phyloP scores from a whole-genome alignment of 1,284 basidiomycete genomes.

The Moesziomyces parantarcticus region DNA sequence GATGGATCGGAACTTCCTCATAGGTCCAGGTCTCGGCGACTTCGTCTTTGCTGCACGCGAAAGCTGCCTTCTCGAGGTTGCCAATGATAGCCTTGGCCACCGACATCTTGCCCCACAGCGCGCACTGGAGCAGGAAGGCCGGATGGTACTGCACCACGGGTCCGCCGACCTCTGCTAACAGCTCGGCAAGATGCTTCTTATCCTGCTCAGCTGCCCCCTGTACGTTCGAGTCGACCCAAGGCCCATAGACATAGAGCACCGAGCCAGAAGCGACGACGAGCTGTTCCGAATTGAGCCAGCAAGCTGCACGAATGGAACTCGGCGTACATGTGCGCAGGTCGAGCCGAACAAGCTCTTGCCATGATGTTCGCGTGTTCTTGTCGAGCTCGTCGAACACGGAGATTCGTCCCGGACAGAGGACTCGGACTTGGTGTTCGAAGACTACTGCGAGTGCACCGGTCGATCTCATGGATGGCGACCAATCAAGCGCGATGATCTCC shows the following conservation, averaged over 20 bases:
- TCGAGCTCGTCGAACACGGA: neutral
- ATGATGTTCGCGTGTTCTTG: neutral
- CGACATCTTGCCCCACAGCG: conserved; percentile 38
- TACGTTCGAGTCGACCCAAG: conserved; percentile 9
- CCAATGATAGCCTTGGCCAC: conserved; percentile 36
- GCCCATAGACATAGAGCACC: conserved; percentile 34
- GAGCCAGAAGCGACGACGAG: conserved; percentile 39
- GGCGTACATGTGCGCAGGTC: conserved; percentile 28
- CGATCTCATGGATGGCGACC: conserved; percentile 36
- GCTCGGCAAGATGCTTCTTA: conserved; percentile 29
- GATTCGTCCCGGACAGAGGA: conserved; percentile 22
- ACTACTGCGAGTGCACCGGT: conserved; percentile 22
- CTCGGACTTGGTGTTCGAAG: conserved; percentile 30
- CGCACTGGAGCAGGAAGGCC: conserved; percentile 41
- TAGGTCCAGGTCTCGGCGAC: conserved; percentile 32
- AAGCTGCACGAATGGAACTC: conserved; percentile 30
- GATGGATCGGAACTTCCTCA: conserved; percentile 19
- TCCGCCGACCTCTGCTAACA: conserved; percentile 28
- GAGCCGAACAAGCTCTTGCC: conserved; percentile 21
- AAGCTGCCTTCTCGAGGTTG: conserved; percentile 27
- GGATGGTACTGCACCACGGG: conserved; percentile 52
- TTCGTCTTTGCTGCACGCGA: conserved; percentile 15
- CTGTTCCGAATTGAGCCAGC: conserved; percentile 33
- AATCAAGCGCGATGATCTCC: conserved; percentile 23
- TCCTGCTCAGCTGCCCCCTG: neutral